These are phyloP conservation scores for Camellia japonica DNA, from an alignment of 148 eudicot species.

Conservation along the genomic window DNA sequence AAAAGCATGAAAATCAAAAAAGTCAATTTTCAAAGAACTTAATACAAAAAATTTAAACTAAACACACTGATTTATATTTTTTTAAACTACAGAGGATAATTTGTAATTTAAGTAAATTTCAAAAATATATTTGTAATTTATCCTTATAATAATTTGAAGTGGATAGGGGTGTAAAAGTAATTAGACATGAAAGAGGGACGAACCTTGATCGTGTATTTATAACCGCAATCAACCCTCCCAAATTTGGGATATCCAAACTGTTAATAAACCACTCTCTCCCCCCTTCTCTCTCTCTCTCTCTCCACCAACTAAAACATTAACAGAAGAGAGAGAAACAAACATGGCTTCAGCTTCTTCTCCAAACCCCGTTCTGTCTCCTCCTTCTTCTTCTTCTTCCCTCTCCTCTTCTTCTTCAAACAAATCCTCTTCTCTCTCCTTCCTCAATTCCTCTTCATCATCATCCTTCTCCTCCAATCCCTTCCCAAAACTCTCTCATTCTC, in stretches of 20 bases:
- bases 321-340: background rate
- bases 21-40: no score
- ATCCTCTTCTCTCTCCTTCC: background rate
- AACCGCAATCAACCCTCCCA: background rate
- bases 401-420: background rate
- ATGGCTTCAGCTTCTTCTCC: slow-evolving; percentile 12
- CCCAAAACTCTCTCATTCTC: background rate
- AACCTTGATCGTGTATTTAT: no score
- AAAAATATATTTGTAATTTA: no score
- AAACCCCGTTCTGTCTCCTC: background rate
- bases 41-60: no score
- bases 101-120: no score
- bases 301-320: no score
- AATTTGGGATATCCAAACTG: background rate
- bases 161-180: no score
- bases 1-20: no score
- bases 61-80: no score
- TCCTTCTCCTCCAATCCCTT: background rate
- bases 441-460: background rate
- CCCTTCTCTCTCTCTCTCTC: background rate
- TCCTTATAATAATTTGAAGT: no score
- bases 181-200: no score
- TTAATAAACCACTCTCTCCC: background rate
- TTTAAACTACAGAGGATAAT: no score
- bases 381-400: background rate